These are phyloP conservation scores for Suhomyces kilbournensis DNA, from an alignment of 805 yeast species.

Conservation along the genomic window DNA sequence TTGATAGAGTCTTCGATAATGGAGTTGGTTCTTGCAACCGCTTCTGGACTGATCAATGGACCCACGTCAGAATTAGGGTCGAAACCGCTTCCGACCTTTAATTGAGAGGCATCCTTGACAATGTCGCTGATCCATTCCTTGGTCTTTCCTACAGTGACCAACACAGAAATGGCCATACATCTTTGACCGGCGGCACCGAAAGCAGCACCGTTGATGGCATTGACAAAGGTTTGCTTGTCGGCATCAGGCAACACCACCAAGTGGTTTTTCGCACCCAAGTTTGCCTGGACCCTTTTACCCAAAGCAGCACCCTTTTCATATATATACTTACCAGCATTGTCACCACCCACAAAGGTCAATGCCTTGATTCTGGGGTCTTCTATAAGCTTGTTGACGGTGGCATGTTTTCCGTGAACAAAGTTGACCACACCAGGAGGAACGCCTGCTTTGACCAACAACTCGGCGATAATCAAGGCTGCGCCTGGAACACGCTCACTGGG, in stretches of 20 bases:
- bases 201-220: slow-evolving; percentile 70
- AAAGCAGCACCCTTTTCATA: slow-evolving; percentile 60
- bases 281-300: slow-evolving; percentile 76
- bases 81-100: slow-evolving; percentile 66
- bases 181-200: slow-evolving; percentile 86
- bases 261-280: slow-evolving; percentile 78
- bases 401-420: slow-evolving; percentile 70
- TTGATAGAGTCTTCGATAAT: slow-evolving; percentile 55
- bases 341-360: slow-evolving; percentile 76
- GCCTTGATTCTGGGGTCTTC: slow-evolving; percentile 76
- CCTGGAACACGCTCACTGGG: slow-evolving; percentile 78
- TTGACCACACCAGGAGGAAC: slow-evolving; percentile 72
- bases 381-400: slow-evolving; percentile 65
- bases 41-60: slow-evolving; percentile 64
- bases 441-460: slow-evolving; percentile 70
- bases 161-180: slow-evolving; percentile 74
- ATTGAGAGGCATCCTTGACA: slow-evolving; percentile 51
- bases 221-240: slow-evolving; percentile 57
- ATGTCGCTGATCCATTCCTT: slow-evolving; percentile 62
- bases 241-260: slow-evolving; percentile 73
- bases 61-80: slow-evolving; percentile 63
- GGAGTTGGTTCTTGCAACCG: slow-evolving; percentile 51
- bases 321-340: slow-evolving; percentile 74
- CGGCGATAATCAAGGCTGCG: slow-evolving; percentile 70
- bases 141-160: slow-evolving; percentile 68